Conservation (phyloP, 805 yeast genomes). For the Osmozyma mogii region DNA sequence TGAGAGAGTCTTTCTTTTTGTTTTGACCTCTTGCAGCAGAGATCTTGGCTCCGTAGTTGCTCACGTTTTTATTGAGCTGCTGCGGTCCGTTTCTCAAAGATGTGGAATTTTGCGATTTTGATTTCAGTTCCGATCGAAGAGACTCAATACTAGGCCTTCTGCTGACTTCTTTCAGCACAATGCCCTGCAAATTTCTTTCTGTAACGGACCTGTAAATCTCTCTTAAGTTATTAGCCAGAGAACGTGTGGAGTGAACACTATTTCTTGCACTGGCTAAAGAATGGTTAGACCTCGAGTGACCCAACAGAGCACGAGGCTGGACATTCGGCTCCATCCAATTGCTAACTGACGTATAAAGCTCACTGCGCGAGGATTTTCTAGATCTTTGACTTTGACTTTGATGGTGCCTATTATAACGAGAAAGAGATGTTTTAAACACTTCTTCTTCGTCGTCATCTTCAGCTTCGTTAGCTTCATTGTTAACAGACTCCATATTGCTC, state of each 20-base stretch:
- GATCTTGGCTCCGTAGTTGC: too few relatives aligned
- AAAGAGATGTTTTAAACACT: conserved; percentile 29
- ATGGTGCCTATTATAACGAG: conserved; percentile 26
- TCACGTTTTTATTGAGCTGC: too few relatives aligned
- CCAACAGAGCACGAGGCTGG: conserved; percentile 5
- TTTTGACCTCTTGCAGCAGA: background rate
- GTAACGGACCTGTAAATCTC: conserved; percentile 31
- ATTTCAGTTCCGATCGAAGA: too few relatives aligned
- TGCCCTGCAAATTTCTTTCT: conserved; percentile 21
- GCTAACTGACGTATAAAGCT: conserved; percentile 34
- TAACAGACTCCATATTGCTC: conserved; percentile 3
- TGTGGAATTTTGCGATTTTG: too few relatives aligned
- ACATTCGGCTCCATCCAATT: conserved; percentile 46
- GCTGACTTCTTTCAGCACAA: conserved; percentile 7
- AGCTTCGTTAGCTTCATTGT: conserved; percentile 4
- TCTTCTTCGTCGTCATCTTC: conserved; percentile 12
- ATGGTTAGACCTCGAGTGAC: conserved; percentile 10
- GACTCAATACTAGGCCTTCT: background rate
- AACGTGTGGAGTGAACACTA: conserved; percentile 8
- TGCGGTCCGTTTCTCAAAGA: too few relatives aligned
- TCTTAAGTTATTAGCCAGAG: conserved; percentile 24
- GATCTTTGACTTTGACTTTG: conserved; percentile 16
- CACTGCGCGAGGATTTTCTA: conserved; percentile 32
- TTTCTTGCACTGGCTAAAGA: conserved; percentile 8
- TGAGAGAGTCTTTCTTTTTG: too few relatives aligned